Base-by-base conservation (phyloP, 192 early-diverging fungal species). In the Phlyctochytrium planicorne region DNA sequence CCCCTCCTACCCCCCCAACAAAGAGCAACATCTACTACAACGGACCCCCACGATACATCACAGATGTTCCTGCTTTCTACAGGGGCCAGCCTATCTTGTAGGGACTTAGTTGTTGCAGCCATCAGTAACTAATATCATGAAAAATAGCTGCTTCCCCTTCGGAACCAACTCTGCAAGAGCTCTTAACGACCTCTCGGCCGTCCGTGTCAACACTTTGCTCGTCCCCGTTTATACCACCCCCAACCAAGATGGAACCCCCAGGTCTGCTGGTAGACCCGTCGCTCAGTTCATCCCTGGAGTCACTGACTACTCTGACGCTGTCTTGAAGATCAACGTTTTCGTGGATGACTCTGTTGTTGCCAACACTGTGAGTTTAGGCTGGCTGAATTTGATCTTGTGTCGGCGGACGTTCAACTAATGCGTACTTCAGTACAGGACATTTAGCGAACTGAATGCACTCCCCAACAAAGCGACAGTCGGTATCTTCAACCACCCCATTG, bases 131-230 rank as follows among this genome's bases (percentile, higher is more conserved):
- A n/a, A n/a, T n/a, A n/a, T n/a, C n/a, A n/a, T n/a, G n/a, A n/a
- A n/a, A n/a, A n/a, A 47, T 14, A 47, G 40, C 55, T 57, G 55
- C 55, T 57, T 12, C 14, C 27, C 55, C 14, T 57, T 57, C 55
- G 55, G 55, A 14, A 10, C 10, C 12, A 10, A 25, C 12, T 57
- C 55, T 12, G 27, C 12, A 12, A 29, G 16, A 14, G 25, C 55
- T 29, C 20, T 47, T 6, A 29, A 14, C 20, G 55, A 57, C 55
- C 20, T 25, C 6, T 57, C 55, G 20, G 27, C 55, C 25, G 55
- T 57, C 12, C 6, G 16, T 4, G 55, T 57, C 12, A 57, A 57
- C 55, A 25, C 6, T 4, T 12, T 57, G 10, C 10, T 57, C 6
- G 12, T 20, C 6, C 55, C 55, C 55, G 55, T 57, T 14, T 57